Conservation (phyloP, 768 basidiomycete species). For the Neoboletus brunneissimus region DNA sequence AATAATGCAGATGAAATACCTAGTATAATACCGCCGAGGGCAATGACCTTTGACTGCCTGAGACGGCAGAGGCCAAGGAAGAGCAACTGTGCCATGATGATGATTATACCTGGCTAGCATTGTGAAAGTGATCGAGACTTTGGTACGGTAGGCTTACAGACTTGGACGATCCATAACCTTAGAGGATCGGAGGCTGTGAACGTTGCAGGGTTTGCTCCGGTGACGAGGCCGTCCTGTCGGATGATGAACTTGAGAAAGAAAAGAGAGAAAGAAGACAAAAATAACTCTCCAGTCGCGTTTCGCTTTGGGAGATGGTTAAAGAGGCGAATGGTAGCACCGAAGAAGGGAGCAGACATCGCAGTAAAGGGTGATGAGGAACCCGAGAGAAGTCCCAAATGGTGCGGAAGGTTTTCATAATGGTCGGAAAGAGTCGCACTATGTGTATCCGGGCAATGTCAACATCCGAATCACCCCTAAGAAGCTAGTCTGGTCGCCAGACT, state of each 20-base stretch:
- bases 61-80: conserved; percentile 68
- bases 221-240: conserved; percentile 67
- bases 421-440: too few species aligned
- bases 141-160: conserved; percentile 45
- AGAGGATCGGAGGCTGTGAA: conserved; percentile 70
- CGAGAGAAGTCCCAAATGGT: too few species aligned
- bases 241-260: not conserved
- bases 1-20: conserved; percentile 49
- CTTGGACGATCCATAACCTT: conserved; percentile 74
- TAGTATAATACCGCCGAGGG: conserved; percentile 86
- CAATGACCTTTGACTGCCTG: conserved; percentile 82
- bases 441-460: too few species aligned
- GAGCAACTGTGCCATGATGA: conserved; percentile 72
- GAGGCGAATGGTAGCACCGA: conserved; percentile 43
- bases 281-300: conserved; percentile 26
- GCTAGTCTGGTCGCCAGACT: too few species aligned
- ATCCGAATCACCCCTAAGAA: too few species aligned
- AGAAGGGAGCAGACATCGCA: conserved; percentile 34
- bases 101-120: conserved; percentile 63
- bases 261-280: not conserved
- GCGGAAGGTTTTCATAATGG: too few species aligned
- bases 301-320: conserved; percentile 7
- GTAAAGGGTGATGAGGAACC: too few species aligned
- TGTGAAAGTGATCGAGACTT: not conserved
- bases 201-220: conserved; percentile 67